These are phyloP conservation scores for Pseudotulostoma volvatum DNA, from an alignment of 495 filamentous ascomycete genomes.

Conservation along the genomic window DNA sequence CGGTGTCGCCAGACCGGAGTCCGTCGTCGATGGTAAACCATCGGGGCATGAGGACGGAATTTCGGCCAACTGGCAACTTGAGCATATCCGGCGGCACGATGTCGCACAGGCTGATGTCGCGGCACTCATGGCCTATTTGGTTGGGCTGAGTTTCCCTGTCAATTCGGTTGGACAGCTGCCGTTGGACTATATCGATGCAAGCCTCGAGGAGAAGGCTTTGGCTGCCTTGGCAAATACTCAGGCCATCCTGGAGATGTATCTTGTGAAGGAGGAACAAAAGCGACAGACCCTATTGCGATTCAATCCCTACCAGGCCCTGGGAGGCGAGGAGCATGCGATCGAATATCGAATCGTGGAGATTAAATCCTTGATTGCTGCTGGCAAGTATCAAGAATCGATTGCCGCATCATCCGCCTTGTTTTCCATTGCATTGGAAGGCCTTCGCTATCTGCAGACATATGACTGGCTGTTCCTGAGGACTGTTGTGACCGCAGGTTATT, in stretches of 20 bases:
- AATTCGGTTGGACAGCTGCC: slow-evolving; percentile 95
- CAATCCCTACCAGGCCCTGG: slow-evolving; percentile 47
- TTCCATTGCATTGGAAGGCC: slow-evolving; percentile 58
- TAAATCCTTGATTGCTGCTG: slow-evolving; percentile 45
- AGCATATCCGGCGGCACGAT: slow-evolving; percentile 69
- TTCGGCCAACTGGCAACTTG: slow-evolving; percentile 74
- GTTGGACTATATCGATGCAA: slow-evolving; percentile 58
- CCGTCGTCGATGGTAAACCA: slow-evolving; percentile 33
- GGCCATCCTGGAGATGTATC: slow-evolving; percentile 92
- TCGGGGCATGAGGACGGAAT: slow-evolving; percentile 86
- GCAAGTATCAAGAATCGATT: slow-evolving; percentile 58
- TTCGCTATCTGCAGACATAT: slow-evolving; percentile 88
- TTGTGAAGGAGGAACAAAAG: slow-evolving; percentile 83
- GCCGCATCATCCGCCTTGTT: slow-evolving; percentile 57
- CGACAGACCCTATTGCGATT: slow-evolving; percentile 58
- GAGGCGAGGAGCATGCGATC: slow-evolving; percentile 43
- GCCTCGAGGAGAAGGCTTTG: slow-evolving; percentile 59
- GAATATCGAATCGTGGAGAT: slow-evolving; percentile 55
- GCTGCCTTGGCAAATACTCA: slow-evolving; percentile 74
- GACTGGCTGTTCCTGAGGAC: slow-evolving; percentile 96
- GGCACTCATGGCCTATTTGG: slow-evolving; percentile 91
- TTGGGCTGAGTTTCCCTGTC: slow-evolving; percentile 77
- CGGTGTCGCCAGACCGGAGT: slow-evolving; percentile 63
- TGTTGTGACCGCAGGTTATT: slow-evolving; percentile 83
- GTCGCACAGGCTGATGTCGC: slow-evolving; percentile 92